phyloP scores from a whole-genome alignment of 2,329 filamentous ascomycete species.

The Ceratocystis variospora region DNA sequence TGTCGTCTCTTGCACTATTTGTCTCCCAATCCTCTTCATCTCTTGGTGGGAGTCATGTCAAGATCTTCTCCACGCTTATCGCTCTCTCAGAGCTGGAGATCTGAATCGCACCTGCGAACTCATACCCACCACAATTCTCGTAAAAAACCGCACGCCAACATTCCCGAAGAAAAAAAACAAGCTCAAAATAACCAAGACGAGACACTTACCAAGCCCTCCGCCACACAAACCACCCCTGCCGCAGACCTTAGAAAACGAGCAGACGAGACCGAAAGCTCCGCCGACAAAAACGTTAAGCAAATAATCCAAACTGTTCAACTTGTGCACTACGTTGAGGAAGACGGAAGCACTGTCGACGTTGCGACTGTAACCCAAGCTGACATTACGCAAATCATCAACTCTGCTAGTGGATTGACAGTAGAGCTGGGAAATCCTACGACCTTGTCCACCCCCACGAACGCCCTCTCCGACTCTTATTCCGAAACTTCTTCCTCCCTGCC shows the following conservation, averaged over 20 bases:
- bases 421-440: constrained; percentile 16
- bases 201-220: neutral
- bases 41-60: constrained; percentile 11
- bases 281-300: constrained; percentile 27
- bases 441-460: neutral
- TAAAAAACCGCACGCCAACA: constrained; percentile 19
- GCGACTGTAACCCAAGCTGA: constrained; percentile 31
- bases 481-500: constrained; percentile 20
- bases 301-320: constrained; percentile 43
- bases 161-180: neutral
- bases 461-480: constrained; percentile 22
- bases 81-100: constrained; percentile 11
- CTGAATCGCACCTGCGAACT: constrained; percentile 10
- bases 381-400: constrained; percentile 29
- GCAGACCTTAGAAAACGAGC: constrained; percentile 11
- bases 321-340: constrained; percentile 38
- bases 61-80: constrained; percentile 15
- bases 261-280: neutral
- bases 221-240: neutral
- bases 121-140: constrained; percentile 18
- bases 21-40: neutral
- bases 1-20: neutral
- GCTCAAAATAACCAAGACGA: neutral
- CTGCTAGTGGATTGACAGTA: constrained; percentile 28
- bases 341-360: constrained; percentile 33